Base-by-base conservation (phyloP, 164 flowering plant species). In the Cinnamomum chago region DNA sequence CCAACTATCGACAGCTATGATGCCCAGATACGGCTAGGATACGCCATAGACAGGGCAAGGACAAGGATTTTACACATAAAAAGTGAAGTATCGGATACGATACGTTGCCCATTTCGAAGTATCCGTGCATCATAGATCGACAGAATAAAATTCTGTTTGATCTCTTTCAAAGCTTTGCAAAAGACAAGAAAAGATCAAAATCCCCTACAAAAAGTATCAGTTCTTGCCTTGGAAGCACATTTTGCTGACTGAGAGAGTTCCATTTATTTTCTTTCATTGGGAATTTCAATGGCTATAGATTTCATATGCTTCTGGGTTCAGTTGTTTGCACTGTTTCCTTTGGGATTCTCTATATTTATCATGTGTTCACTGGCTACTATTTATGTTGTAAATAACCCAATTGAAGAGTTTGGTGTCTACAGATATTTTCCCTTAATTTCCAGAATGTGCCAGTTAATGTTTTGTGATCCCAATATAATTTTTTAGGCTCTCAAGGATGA, bases 401-500 rank as follows among this genome's bases (percentile, higher is more conserved):
- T 30, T 3, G 35, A 30, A 30, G 6, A 30, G 35, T 5, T 30
- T 4, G 6, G 35, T 30, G 35, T 30, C 35, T 30, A 30, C 35
- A 30, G 35, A 30, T 30, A 30, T 30, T 30, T 3, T 0, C 5
- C 5, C 33, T 6, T 7, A 40, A 40, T 11, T 40, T 40, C 10
- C 47, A 40, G 1, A 17, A 50, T 17, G n/a, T 58, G 40, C 27
- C 50, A 73, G n/a, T 24, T 72, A 58, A 67, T 30, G 11, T 71
- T 40, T 47, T n/a, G 58, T 15, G 28, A 17, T 24, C 33, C 71
- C 27, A n/a, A 58, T 72, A 62, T 73, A 7, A 75, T 9, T 58
- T 74, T 88, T 73, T 73, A 95, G 98, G 89, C 94, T 58, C 84
- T 93, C 51, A 90, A 89, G 77, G 98, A 94, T 83, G 99, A 95